Conservation (phyloP, 2,329 filamentous ascomycete species). For the Zopfia rhizophila region DNA sequence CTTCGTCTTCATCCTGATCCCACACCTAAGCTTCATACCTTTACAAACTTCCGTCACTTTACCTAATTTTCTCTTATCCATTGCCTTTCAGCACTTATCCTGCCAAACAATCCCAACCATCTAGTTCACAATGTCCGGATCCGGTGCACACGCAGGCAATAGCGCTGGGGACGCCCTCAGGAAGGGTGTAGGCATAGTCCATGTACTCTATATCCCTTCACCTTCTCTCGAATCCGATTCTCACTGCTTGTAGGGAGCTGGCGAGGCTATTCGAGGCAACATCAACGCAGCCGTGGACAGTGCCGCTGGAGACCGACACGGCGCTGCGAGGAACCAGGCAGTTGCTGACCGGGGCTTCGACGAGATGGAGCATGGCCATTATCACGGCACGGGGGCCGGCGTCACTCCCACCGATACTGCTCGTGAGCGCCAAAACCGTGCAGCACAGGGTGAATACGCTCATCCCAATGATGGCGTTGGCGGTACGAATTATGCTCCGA, state of each 20-base stretch:
- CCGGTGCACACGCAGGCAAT: conserved; percentile 32
- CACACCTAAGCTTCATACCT: too few species aligned
- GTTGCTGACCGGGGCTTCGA: conserved; percentile 46
- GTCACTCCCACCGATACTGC: conserved; percentile 39
- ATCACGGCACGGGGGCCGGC: conserved; percentile 43
- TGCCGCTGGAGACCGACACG: conserved; percentile 41
- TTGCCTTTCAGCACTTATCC: conserved; percentile 8
- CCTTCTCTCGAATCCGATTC: background rate
- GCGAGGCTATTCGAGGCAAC: conserved; percentile 52
- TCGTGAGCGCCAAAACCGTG: conserved; percentile 35
- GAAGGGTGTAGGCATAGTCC: conserved; percentile 47
- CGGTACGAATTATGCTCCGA: background rate
- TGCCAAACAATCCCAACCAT: conserved; percentile 4
- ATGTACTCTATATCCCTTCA: conserved; percentile 34
- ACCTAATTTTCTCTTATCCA: conserved; percentile 6
- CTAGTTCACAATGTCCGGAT: conserved; percentile 33
- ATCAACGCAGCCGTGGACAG: conserved; percentile 48
- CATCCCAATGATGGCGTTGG: too few species aligned
- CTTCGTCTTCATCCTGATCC: conserved; percentile 1
- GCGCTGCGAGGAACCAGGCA: conserved; percentile 41
- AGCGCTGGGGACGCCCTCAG: conserved; percentile 43
- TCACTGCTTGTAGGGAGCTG: conserved; percentile 43
- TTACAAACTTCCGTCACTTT: too few species aligned
- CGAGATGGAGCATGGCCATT: conserved; percentile 46
- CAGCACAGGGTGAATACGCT: conserved; percentile 30